These are phyloP conservation scores for Brassica balearica DNA, from an alignment of 441 rosid genomes.

Conservation along the genomic window DNA sequence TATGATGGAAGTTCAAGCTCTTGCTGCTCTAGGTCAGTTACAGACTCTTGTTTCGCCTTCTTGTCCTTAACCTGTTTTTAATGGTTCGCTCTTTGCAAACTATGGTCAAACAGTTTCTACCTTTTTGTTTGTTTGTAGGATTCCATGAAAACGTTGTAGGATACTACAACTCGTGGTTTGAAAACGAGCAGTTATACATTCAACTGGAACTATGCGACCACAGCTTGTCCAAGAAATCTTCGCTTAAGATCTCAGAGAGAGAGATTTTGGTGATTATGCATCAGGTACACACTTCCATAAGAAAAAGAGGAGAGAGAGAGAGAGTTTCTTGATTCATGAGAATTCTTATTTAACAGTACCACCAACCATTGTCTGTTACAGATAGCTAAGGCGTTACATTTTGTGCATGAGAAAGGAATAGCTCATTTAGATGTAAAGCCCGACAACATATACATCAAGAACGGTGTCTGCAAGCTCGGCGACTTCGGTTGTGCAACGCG, in stretches of 20 bases:
- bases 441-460: slow-evolving; percentile 81
- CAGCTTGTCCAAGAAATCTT: slow-evolving; percentile 68
- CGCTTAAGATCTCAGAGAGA: slow-evolving; percentile 56
- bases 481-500: slow-evolving; percentile 97
- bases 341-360: not conserved
- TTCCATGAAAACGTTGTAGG: slow-evolving; percentile 81
- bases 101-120: slow-evolving; percentile 15
- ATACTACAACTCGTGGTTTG: slow-evolving; percentile 94
- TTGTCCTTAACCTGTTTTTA: not conserved
- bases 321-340: not conserved
- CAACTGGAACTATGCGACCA: slow-evolving; percentile 92
- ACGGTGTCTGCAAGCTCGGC: slow-evolving; percentile 82
- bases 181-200: slow-evolving; percentile 88
- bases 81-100: not conserved
- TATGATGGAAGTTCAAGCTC: slow-evolving; percentile 97
- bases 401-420: slow-evolving; percentile 78
- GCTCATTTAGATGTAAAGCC: slow-evolving; percentile 97
- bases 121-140: slow-evolving; percentile 52
- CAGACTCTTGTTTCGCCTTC: not conserved
- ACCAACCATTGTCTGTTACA: slow-evolving; percentile 43
- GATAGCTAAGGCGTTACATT: slow-evolving; percentile 84
- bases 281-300: slow-evolving; percentile 59
- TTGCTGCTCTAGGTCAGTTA: slow-evolving; percentile 60
- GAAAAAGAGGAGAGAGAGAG: not conserved
- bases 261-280: slow-evolving; percentile 63